Evolutionary conservation across 441 rosid genomes (phyloP).

Genomic region (Arabidopsis lyrata): DNA sequence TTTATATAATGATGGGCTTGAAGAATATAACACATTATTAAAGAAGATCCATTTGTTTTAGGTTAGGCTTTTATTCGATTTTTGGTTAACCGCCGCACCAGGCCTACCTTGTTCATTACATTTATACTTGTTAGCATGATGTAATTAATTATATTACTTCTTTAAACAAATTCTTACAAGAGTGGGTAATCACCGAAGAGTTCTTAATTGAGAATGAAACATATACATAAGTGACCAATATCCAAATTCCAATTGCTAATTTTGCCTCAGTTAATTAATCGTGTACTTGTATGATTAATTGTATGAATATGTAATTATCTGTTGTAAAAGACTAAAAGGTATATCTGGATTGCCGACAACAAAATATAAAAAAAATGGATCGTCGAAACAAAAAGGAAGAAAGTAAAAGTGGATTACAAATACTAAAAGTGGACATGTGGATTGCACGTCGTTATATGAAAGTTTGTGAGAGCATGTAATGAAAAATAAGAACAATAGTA

Average conservation of each 20-base stretch:
- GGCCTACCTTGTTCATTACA: background rate
- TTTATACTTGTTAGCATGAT: slow-evolving; percentile 26
- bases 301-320: slow-evolving; percentile 11
- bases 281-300: background rate
- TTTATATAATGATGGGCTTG: slow-evolving; percentile 34
- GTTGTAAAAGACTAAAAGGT: background rate
- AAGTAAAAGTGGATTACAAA: background rate
- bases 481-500: background rate
- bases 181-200: slow-evolving; percentile 1
- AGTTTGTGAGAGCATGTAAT: background rate
- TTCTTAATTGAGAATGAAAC: background rate
- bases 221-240: background rate
- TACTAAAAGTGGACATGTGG: slow-evolving; percentile 8
- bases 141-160: background rate
- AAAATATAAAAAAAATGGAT: background rate
- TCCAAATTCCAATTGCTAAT: background rate
- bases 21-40: slow-evolving; percentile 7
- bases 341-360: background rate
- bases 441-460: slow-evolving; percentile 16
- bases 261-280: background rate
- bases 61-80: slow-evolving; percentile 24
- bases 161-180: background rate
- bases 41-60: slow-evolving; percentile 29
- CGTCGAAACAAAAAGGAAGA: background rate
- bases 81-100: slow-evolving; percentile 26